These are phyloP conservation scores for Populus hybrid DNA, from an alignment of 441 rosid species.

Conservation along the genomic window DNA sequence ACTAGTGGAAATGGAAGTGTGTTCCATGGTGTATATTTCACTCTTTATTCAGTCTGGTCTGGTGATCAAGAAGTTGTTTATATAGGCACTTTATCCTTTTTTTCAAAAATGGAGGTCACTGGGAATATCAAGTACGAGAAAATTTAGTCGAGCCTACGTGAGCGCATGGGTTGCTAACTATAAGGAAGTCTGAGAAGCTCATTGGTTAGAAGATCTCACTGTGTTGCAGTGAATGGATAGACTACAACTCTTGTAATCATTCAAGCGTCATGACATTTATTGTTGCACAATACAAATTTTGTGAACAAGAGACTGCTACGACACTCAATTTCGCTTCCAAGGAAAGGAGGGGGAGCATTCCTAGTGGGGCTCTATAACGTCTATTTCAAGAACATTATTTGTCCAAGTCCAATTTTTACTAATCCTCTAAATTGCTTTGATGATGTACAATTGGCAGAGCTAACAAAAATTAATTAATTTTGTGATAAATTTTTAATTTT, in stretches of 20 bases:
- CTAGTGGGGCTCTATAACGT: no score
- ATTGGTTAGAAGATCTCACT: neutral
- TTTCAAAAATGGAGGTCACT: no score
- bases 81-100: neutral
- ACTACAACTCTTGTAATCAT: neutral
- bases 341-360: neutral
- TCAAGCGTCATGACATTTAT: neutral
- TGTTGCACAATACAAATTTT: neutral
- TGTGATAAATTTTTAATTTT: no score
- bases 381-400: no score
- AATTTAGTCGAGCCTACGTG: no score
- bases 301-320: neutral
- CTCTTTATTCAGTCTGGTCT: neutral
- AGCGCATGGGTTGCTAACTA: no score
- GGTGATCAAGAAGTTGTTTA: neutral
- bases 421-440: no score
- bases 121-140: no score
- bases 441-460: no score
- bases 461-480: no score
- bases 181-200: neutral
- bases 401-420: no score
- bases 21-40: neutral
- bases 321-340: neutral
- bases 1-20: neutral
- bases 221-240: neutral